Evolutionary conservation across 129 eudicot species (phyloP).

Genomic region (Kitagawia praeruptora): DNA sequence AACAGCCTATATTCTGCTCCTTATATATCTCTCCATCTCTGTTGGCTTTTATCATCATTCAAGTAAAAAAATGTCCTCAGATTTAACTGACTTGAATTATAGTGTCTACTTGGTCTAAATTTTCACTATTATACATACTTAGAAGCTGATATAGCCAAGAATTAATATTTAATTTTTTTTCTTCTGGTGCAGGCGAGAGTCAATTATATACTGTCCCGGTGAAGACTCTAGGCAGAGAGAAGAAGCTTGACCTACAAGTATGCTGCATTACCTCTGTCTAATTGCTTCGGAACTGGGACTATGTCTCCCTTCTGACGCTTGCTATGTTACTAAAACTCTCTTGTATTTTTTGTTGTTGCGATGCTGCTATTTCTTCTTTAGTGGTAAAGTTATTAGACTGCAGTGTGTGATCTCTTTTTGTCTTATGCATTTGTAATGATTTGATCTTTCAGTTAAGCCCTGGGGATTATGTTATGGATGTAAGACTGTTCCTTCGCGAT

Average conservation of each 20-base stretch:
- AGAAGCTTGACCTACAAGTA: conserved; percentile 81
- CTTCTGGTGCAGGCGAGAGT: conserved; percentile 54
- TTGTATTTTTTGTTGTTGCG: not conserved
- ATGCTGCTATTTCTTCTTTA: not conserved
- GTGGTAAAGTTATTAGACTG: not conserved
- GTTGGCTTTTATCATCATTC: not conserved
- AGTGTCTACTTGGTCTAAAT: not conserved
- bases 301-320: not conserved
- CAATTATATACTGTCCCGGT: conserved; percentile 88
- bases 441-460: conserved; percentile 73
- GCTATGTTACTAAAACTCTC: not conserved
- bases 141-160: not conserved
- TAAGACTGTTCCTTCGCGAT: conserved; percentile 96
- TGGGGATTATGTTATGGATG: conserved; percentile 99
- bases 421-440: not conserved
- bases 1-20: not conserved
- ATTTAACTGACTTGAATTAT: not conserved
- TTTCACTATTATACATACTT: not conserved
- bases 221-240: conserved; percentile 75
- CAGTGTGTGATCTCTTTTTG: not conserved
- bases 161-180: not conserved
- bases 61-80: not conserved
- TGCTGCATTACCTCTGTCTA: conserved; percentile 11
- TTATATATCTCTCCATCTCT: not conserved
- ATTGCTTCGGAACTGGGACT: not conserved